Evolutionary conservation across 345 rosid genomes (phyloP), one percentile per base, ranked within the genome.

Genomic region (Hypericum androsaemum): DNA sequence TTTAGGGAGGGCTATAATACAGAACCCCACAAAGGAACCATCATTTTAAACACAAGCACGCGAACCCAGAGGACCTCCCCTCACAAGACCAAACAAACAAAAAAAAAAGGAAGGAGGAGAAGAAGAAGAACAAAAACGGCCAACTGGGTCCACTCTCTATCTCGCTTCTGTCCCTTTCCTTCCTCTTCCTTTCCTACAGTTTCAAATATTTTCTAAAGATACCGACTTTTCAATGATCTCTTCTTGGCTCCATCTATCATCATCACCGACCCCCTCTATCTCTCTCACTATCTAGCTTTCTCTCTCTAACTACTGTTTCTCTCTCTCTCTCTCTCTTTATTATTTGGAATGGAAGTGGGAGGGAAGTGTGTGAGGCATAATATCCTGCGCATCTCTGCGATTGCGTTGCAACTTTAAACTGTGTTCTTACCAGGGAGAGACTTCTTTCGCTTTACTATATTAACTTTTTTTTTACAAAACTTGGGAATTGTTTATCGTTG

Each of bases 391-490:
- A 61, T 67, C 69, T 70, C 80, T 22, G 80, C 64, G 82, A 77
- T 78, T 72, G 66, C 88, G 66, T 86, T 53, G 94, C 95, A 86
- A 94, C 94, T 83, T 89, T 80, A 68, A 74, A 72, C 80, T 70
- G 74, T 55, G n/a, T 53, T 28, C 14, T 46, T 22, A 22, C n/a
- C n/a, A n/a, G n/a, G n/a, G n/a, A n/a, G n/a, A 22, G 32, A 22
- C 32, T 22, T 22, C 32, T 22, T 22, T 22, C 32, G 4, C 32
- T 22, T 22, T 22, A 22, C 32, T 22, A 22, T 22, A 22, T 22
- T 22, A 22, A 1, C 32, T 22, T 4, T 22, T 4, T 22, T 4
- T 22, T 22, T 22, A 1, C 32, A 22, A n/a, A n/a, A 1, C 32
- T 4, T 22, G 1, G 32, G 32, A 22, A 22, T 22, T 22, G 4